Percentiles rank a stretch among this genome's conserved stretches.
These are phyloP conservation scores for Kalmusia sp. DNA, from an alignment of 2,329 filamentous ascomycete species.

Conservation along the genomic window DNA sequence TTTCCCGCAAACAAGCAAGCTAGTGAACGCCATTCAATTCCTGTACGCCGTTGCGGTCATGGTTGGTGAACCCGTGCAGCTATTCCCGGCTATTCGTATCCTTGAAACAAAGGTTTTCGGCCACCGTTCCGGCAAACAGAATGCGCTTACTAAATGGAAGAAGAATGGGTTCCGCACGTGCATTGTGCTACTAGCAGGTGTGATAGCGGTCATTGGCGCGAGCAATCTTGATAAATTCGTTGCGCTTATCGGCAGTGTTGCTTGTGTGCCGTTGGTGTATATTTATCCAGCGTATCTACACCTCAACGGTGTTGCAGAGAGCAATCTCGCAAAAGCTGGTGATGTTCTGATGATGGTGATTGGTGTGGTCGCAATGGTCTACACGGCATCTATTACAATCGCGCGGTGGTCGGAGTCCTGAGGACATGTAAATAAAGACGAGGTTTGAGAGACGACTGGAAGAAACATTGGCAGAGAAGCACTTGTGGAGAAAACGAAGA, in stretches of 20 bases:
- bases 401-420: constrained; percentile 42
- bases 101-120: constrained; percentile 73
- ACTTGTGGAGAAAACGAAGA: no score
- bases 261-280: constrained; percentile 78
- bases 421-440: no score
- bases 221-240: constrained; percentile 78
- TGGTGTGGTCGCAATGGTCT: constrained; percentile 75
- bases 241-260: constrained; percentile 74
- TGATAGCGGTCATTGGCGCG: constrained; percentile 68
- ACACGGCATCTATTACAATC: constrained; percentile 71
- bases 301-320: constrained; percentile 69
- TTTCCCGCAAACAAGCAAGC: constrained; percentile 71
- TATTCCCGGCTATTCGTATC: constrained; percentile 77
- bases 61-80: constrained; percentile 76
- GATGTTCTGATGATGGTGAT: constrained; percentile 70
- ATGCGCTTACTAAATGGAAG: constrained; percentile 73
- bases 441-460: no score
- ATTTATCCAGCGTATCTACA: constrained; percentile 78
- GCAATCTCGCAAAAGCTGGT: constrained; percentile 60
- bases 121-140: constrained; percentile 70
- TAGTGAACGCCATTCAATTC: constrained; percentile 80
- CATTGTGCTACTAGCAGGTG: constrained; percentile 65
- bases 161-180: constrained; percentile 72
- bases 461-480: no score
- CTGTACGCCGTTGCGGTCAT: constrained; percentile 76